These are phyloP conservation scores for Cicer yamashitae DNA, from an alignment of 306 rosid genomes.

Conservation along the genomic window DNA sequence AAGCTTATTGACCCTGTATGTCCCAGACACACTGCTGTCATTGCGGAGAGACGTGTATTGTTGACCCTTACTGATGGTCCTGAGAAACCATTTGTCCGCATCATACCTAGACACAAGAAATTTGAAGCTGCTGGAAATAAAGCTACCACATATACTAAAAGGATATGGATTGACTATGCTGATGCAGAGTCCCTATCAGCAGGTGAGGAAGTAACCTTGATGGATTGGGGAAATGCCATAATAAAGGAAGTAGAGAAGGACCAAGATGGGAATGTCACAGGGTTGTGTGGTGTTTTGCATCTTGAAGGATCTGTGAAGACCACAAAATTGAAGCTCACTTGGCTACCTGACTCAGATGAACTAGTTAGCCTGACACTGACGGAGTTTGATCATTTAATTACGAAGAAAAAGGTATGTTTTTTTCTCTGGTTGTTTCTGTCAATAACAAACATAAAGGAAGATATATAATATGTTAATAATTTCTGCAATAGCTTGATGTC, in stretches of 20 bases:
- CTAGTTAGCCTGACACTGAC: constrained; percentile 71
- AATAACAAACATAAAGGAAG: constrained; percentile 15
- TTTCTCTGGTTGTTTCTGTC: constrained; percentile 9
- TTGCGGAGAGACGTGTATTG: constrained; percentile 70
- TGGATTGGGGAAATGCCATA: constrained; percentile 98
- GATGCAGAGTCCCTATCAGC: constrained; percentile 70
- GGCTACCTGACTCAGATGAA: constrained; percentile 84
- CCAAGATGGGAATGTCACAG: constrained; percentile 68
- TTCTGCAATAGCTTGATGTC: not conserved
- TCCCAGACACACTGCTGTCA: constrained; percentile 87
- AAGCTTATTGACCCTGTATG: constrained; percentile 96
- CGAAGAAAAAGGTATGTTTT: constrained; percentile 87
- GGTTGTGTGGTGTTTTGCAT: constrained; percentile 79
- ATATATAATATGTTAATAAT: constrained; percentile 19
- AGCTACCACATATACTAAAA: constrained; percentile 69
- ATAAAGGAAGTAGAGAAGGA: constrained; percentile 73
- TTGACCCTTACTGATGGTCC: constrained; percentile 85
- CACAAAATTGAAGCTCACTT: constrained; percentile 88
- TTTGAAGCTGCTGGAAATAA: constrained; percentile 87
- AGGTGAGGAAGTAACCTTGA: constrained; percentile 85
- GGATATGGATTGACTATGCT: constrained; percentile 75
- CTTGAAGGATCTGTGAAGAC: constrained; percentile 92
- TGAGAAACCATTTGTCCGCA: constrained; percentile 70
- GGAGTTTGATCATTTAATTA: constrained; percentile 86
- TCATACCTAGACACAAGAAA: constrained; percentile 90